Base-by-base conservation (phyloP, 768 basidiomycete genomes). In the Podaxis mareebaensis region DNA sequence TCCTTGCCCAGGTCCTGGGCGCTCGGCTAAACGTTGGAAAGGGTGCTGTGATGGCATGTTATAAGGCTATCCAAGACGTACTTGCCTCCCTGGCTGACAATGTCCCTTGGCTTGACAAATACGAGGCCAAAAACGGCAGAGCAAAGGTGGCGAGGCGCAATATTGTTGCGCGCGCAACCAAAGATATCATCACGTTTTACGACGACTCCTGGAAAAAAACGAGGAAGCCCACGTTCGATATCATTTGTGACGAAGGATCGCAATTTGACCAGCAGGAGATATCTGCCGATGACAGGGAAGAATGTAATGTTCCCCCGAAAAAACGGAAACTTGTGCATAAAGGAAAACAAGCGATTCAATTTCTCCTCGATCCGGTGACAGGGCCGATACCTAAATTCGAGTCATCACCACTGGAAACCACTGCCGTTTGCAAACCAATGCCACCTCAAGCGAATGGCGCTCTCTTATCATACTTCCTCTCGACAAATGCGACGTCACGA, bases 101-200 rank as follows among this genome's bases (percentile, higher is more conserved):
- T n/a, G 79, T 93, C 3, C 89, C 90, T 4, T 94, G 92, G 92
- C 77, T 92, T 11, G 81, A 85, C 65, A 81, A 84, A 52, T 87
- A 86, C 64, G 73, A 78, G 53, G 72, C 67, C 73, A 81, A 75
- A 66, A 73, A 76, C 51, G 84, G 87, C 0, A 81, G 86, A 11
- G 83, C 88, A 15, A 88, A 85, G 69, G 75, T 84, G 46, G 75
- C 88, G 11, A 88, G 87, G 71, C 81, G 90, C n/a, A 72, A 78
- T 39, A 73, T 90, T 54, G 86, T 89, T 58, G 88, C 89, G 36
- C 83, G 83, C 56, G 87, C 88, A 3, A 75, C 91, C 58, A 85
- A 85, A 64, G 91, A 92, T 66, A 85, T 88, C 36, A 74, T 94
- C 22, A 81, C 82, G 63, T 90, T 89, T 67, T 85, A 87, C 65